These are phyloP conservation scores for Dissophora globulifera DNA, from an alignment of 192 early-diverging fungal species.

Conservation along the genomic window DNA sequence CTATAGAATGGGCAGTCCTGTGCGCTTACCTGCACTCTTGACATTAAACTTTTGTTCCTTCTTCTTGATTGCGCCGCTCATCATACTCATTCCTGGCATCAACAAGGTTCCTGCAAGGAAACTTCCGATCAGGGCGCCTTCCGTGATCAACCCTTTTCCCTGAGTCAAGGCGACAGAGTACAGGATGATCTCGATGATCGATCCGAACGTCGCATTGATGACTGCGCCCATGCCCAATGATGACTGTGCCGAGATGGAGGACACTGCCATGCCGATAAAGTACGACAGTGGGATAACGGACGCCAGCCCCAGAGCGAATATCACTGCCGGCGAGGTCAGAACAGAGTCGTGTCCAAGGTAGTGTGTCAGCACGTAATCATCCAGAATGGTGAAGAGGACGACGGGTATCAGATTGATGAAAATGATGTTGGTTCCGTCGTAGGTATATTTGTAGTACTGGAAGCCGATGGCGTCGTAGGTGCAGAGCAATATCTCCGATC, in stretches of 20 bases:
- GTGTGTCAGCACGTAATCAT: conserved; percentile 78
- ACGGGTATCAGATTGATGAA: conserved; percentile 92
- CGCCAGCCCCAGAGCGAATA: conserved; percentile 76
- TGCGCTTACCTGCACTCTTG: conserved; percentile 79
- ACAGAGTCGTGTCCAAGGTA: conserved; percentile 37
- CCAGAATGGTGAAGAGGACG: conserved; percentile 85
- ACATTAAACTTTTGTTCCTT: conserved; percentile 96
- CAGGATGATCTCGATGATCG: conserved; percentile 95
- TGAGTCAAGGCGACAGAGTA: conserved; percentile 91
- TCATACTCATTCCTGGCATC: conserved; percentile 96
- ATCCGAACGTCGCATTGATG: conserved; percentile 98
- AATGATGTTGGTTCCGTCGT: conserved; percentile 96
- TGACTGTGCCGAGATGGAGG: conserved; percentile 95
- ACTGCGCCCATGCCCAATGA: conserved; percentile 94
- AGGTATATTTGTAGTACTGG: conserved; percentile 96
- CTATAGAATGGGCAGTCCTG: background rate
- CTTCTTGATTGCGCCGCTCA: conserved; percentile 89
- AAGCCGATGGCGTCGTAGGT: conserved; percentile 88
- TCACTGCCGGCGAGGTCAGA: conserved; percentile 56
- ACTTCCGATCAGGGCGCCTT: conserved; percentile 93
- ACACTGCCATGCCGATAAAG: conserved; percentile 97
- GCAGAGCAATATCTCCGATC: conserved; percentile 81
- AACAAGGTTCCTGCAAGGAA: conserved; percentile 89
- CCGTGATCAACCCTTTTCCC: conserved; percentile 87
- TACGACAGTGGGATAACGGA: conserved; percentile 93